These are phyloP conservation scores for Trichoderma atroviride DNA, from an alignment of 2,329 filamentous ascomycete genomes.

Conservation along the genomic window DNA sequence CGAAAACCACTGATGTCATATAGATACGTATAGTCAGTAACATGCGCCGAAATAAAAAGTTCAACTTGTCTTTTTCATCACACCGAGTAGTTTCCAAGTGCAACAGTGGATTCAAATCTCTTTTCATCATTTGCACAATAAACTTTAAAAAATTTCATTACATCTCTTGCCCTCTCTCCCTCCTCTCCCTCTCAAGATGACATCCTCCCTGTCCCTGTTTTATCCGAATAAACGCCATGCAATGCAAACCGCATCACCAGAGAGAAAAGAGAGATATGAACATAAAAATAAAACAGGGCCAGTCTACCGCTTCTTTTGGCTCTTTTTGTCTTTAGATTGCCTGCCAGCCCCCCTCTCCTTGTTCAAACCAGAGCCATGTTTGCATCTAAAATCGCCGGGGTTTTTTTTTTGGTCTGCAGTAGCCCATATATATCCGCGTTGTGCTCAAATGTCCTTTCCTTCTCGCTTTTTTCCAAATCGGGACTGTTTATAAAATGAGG, in stretches of 20 bases:
- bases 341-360: background rate
- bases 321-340: conserved; percentile 2
- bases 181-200: conserved; percentile 26
- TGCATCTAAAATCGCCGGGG: background rate
- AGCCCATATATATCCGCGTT: background rate
- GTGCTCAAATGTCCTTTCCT: background rate
- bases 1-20: background rate
- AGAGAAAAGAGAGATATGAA: conserved; percentile 26
- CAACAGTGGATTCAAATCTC: conserved; percentile 10
- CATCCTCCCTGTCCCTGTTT: conserved; percentile 38
- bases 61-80: background rate
- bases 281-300: conserved; percentile 21
- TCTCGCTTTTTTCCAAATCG: background rate
- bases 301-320: conserved; percentile 24
- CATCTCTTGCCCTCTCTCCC: conserved; percentile 26
- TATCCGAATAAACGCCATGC: conserved; percentile 42
- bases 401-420: background rate
- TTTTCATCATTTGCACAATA: conserved; percentile 23
- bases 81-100: background rate
- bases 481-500: background rate
- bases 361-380: conserved; percentile 5
- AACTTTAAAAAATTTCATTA: conserved; percentile 34
- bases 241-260: conserved; percentile 46
- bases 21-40: background rate
- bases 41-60: background rate